phyloP scores from a whole-genome alignment of 2,329 filamentous ascomycete species.

The Thielaviopsis populi region DNA sequence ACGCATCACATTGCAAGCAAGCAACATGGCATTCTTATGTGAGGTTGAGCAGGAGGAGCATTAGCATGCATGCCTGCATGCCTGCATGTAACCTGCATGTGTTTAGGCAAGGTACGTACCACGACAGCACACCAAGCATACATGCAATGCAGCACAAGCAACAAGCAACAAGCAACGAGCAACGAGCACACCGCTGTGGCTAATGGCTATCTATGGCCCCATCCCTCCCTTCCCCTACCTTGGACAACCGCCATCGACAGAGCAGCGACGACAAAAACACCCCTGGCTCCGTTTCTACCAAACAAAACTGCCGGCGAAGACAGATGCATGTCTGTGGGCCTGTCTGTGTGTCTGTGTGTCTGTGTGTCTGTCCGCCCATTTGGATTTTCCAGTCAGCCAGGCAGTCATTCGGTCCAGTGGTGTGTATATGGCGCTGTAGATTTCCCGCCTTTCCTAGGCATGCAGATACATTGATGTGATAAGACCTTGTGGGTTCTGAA shows the following conservation, averaged over 20 bases:
- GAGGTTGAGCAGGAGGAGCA: neutral
- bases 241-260: neutral
- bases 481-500: neutral
- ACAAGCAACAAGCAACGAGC: neutral
- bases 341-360: neutral
- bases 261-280: neutral
- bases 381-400: no score
- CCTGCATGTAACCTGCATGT: neutral
- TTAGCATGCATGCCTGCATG: neutral
- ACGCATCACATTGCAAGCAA: no score
- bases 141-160: neutral
- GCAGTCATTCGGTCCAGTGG: no score
- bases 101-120: conserved; percentile 3
- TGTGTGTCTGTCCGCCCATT: no score
- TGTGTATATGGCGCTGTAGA: neutral
- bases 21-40: neutral
- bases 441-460: neutral
- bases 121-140: neutral
- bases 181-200: neutral
- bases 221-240: no score
- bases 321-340: neutral
- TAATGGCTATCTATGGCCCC: no score
- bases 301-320: neutral
- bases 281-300: neutral
- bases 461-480: neutral